Conservation (phyloP, 495 filamentous ascomycete genomes). For the Jackrogersella minutella region DNA sequence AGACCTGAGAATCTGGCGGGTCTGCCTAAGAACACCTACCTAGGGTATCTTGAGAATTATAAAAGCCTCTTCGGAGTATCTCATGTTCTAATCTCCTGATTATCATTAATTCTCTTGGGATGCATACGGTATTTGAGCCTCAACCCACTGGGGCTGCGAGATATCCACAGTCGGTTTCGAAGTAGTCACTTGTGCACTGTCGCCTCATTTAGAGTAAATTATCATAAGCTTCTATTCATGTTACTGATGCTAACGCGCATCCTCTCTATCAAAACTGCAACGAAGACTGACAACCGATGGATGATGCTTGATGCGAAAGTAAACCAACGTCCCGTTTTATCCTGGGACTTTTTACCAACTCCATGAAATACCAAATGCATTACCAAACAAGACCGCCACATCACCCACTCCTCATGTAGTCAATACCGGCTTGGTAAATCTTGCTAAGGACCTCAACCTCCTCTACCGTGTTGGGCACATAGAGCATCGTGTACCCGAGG, state of each 20-base stretch:
- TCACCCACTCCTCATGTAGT: conserved; percentile 32
- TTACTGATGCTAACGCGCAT: background rate
- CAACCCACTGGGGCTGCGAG: no score
- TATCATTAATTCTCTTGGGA: no score
- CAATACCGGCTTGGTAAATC: conserved; percentile 30
- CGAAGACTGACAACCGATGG: background rate
- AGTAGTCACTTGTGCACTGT: no score
- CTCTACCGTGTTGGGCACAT: conserved; percentile 32
- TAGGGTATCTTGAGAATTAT: no score
- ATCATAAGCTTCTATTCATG: no score
- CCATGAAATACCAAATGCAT: background rate
- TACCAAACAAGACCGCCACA: background rate
- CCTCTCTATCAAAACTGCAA: background rate
- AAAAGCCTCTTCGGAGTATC: no score
- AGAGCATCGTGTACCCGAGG: conserved; percentile 33
- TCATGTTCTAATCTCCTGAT: no score
- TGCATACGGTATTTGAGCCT: no score
- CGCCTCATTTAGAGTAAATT: no score
- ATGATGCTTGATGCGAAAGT: background rate
- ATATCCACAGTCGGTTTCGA: no score
- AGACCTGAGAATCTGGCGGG: no score
- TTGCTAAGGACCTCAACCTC: conserved; percentile 15
- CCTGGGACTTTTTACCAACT: background rate
- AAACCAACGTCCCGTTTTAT: background rate
- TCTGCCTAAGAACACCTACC: no score